phyloP scores from a whole-genome alignment of 345 rosid species.

The Microcos paniculata region DNA sequence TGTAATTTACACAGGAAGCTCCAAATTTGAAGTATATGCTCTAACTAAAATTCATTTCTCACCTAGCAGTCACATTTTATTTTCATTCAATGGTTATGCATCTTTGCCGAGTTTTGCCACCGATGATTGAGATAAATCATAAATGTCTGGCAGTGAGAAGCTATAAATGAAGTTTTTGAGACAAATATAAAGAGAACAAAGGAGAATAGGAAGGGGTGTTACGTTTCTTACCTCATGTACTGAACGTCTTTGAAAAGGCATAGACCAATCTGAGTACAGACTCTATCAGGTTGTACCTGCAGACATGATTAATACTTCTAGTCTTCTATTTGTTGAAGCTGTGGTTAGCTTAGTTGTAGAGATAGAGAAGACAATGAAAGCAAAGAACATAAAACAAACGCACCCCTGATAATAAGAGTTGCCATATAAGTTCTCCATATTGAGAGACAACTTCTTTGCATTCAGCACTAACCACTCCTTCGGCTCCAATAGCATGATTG shows the following conservation, averaged over 20 bases:
- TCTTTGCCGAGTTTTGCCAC: neutral
- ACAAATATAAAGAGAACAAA: neutral
- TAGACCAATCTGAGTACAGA: slow-evolving; percentile 63
- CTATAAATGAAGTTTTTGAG: neutral
- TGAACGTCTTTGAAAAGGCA: slow-evolving; percentile 33
- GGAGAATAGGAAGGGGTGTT: neutral
- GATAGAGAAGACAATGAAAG: neutral
- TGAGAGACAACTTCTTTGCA: slow-evolving; percentile 69
- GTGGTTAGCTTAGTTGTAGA: neutral
- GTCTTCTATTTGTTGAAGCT: neutral
- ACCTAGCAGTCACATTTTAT: neutral
- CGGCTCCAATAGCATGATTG: slow-evolving; percentile 77
- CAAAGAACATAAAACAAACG: slow-evolving; percentile 1
- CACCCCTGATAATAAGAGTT: slow-evolving; percentile 71
- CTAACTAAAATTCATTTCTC: too few species aligned
- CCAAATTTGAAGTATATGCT: too few species aligned
- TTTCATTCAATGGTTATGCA: neutral
- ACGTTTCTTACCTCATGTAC: slow-evolving; percentile 33
- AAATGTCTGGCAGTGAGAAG: neutral
- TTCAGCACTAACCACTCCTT: slow-evolving; percentile 61
- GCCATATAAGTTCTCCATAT: slow-evolving; percentile 75
- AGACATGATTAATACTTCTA: neutral
- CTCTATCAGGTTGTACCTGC: slow-evolving; percentile 56
- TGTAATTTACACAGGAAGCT: too few species aligned
- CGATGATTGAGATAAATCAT: neutral